Evolutionary conservation across 176 grass and related monocot genomes (phyloP).

Genomic region (Oryza coarctata): DNA sequence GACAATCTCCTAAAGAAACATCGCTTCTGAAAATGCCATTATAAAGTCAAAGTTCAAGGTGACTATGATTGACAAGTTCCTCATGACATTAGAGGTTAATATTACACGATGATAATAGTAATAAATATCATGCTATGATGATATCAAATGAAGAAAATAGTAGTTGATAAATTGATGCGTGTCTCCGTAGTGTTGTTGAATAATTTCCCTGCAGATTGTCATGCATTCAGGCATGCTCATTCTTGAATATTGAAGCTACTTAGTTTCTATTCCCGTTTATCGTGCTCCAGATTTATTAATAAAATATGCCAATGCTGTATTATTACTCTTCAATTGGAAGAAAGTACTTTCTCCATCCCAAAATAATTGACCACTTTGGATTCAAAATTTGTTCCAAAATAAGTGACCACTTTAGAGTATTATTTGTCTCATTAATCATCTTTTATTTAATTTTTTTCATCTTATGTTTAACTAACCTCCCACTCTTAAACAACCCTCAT

Average conservation of each 20-base stretch:
- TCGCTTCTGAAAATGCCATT: conserved; percentile 41
- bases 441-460: no score
- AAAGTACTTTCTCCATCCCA: not conserved
- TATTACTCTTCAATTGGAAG: not conserved
- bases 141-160: conserved; percentile 18
- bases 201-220: not conserved
- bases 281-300: not conserved
- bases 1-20: conserved; percentile 31
- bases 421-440: no score
- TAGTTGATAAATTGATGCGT: not conserved
- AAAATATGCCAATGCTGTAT: not conserved
- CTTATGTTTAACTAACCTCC: no score
- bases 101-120: not conserved
- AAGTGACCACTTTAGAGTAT: no score
- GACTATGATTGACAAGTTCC: not conserved
- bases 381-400: no score
- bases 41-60: conserved; percentile 50
- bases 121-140: not conserved
- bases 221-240: not conserved
- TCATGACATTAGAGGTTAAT: not conserved
- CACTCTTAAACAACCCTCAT: no score
- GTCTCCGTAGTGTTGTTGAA: not conserved
- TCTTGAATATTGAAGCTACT: not conserved
- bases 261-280: not conserved
- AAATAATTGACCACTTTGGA: no score